Evolutionary conservation across 2,329 filamentous ascomycete genomes (phyloP), one percentile per base, ranked within the genome.

Genomic region (Hypoxylon sp.): DNA sequence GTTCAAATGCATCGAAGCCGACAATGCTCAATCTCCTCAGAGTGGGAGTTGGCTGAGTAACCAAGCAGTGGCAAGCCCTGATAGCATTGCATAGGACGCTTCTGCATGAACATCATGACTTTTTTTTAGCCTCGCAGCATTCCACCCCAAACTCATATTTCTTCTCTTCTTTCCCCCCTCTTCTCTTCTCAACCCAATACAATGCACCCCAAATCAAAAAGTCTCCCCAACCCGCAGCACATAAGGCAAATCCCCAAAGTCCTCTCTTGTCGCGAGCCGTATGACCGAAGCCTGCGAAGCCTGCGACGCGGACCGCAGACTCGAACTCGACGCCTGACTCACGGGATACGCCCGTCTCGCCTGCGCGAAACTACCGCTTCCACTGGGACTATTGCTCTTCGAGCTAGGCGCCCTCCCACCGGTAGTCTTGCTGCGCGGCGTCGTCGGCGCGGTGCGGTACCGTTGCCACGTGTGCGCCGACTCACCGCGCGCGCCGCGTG

Each of bases 21-120:
- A 94, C 69, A 88, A 86, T 7, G 82, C 86, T 0, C 85, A 88
- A 46, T 83, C 81, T 0, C 78, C 79, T 0, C 79, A 82, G 30
- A 72, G 30, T 13, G 72, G 73, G 10, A 65, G 74, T 0, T 80
- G 81, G 15, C 75, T 89, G 0, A 87, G 81, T 22, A 80, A 85
- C n/a, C 41, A 88, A 94, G 53, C 91, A 97, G 70, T 97, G 92
- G 90, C 91, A 96, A 67, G n/a, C n/a, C n/a, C n/a, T n/a, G n/a
- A n/a, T n/a, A n/a, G n/a, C n/a, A n/a, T n/a, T n/a, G 92, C 93
- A 0, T n/a, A n/a, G n/a, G 90, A 95, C 92, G 0, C 75, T 97
- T 0, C 79, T 97, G 0, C 88, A 95, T 65, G 92, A 97, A 63
- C 91, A 94, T 59, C 90, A 94, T 60, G 92, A 94, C 64, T 94